These are phyloP conservation scores for Buxus sempervirens DNA, from an alignment of 164 flowering plant genomes.

Conservation along the genomic window DNA sequence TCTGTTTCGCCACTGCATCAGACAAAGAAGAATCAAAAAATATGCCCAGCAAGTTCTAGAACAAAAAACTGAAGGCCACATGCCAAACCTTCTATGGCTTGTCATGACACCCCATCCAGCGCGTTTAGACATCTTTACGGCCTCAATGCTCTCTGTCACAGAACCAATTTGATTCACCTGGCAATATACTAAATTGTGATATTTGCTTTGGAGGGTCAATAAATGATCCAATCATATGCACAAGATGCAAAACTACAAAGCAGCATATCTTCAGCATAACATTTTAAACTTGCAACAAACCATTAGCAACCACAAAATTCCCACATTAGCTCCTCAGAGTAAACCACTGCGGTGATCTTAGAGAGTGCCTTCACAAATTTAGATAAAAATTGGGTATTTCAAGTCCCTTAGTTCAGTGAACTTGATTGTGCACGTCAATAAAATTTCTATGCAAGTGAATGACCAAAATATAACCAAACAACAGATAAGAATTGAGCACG, in stretches of 20 bases:
- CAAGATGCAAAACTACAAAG: no score
- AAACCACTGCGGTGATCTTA: not conserved
- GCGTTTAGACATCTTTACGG: constrained; percentile 38
- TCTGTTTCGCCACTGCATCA: constrained; percentile 45
- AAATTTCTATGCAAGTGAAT: not conserved
- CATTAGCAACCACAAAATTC: no score
- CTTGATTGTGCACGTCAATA: not conserved
- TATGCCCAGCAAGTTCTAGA: not conserved
- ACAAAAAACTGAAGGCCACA: not conserved
- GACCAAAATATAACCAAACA: not conserved
- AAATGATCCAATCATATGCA: not conserved
- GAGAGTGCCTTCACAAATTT: not conserved
- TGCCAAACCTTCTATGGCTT: constrained; percentile 34
- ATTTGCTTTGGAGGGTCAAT: not conserved
- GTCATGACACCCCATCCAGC: constrained; percentile 51
- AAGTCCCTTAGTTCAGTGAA: not conserved
- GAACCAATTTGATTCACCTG: constrained; percentile 44
- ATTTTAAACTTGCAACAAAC: not conserved
- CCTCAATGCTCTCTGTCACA: constrained; percentile 45
- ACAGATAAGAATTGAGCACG: not conserved
- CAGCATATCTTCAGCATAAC: no score
- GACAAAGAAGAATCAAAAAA: constrained; percentile 3
- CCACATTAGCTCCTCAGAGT: no score
- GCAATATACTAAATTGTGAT: no score
- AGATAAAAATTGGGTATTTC: not conserved